phyloP scores from a whole-genome alignment of 495 filamentous ascomycete species.

The Pseudomonodictys pantanalensis region DNA sequence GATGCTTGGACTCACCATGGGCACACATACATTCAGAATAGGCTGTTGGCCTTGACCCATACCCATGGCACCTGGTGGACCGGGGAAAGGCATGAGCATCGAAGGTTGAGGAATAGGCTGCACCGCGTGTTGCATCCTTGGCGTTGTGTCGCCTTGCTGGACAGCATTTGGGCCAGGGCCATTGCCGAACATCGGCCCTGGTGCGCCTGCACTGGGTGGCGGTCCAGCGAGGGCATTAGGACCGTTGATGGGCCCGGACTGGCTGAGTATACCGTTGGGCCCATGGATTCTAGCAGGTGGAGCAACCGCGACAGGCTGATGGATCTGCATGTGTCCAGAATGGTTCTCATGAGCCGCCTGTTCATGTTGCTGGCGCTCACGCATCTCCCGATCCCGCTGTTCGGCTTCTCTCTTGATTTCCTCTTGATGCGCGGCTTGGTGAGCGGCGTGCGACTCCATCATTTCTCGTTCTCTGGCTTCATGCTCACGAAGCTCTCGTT shows the following conservation, averaged over 20 bases:
- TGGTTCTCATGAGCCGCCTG: constrained; percentile 74
- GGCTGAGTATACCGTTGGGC: constrained; percentile 79
- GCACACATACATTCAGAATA: constrained; percentile 78
- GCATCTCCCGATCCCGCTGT: constrained; percentile 63
- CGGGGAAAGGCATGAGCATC: constrained; percentile 40
- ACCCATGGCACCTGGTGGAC: constrained; percentile 30
- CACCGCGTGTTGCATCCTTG: constrained; percentile 42
- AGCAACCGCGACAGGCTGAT: constrained; percentile 75
- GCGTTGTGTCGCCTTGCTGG: constrained; percentile 52
- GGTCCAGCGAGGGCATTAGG: constrained; percentile 52
- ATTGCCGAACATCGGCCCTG: constrained; percentile 63
- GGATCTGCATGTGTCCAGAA: constrained; percentile 77
- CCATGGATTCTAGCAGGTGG: constrained; percentile 77
- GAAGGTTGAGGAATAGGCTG: constrained; percentile 31
- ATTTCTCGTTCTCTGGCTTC: constrained; percentile 30
- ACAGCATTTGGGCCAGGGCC: constrained; percentile 48
- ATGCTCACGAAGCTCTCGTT: constrained; percentile 29
- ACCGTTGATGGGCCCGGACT: constrained; percentile 58
- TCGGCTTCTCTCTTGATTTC: constrained; percentile 63
- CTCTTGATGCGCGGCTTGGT: constrained; percentile 44
- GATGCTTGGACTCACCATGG: not conserved
- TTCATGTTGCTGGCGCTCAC: constrained; percentile 51
- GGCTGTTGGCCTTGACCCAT: constrained; percentile 78
- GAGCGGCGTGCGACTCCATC: constrained; percentile 21
- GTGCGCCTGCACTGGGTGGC: constrained; percentile 64